These are phyloP conservation scores for Pythium inflatum DNA, from an alignment of 352 stramenopile genomes.

Conservation along the genomic window DNA sequence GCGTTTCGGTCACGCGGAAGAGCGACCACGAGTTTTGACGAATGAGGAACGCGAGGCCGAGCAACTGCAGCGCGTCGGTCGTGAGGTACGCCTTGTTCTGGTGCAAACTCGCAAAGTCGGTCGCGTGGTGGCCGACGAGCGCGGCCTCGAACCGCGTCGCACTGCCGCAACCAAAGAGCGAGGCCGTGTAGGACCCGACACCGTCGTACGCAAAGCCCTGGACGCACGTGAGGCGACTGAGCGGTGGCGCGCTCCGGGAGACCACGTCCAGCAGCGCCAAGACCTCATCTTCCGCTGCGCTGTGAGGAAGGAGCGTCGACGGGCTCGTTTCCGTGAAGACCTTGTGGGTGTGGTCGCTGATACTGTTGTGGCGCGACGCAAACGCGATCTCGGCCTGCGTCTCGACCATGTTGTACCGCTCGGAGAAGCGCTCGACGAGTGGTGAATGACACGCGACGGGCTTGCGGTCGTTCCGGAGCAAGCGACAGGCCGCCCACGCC, in stretches of 20 bases:
- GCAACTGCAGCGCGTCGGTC: constrained; percentile 49
- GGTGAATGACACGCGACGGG: constrained; percentile 61
- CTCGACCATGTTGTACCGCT: constrained; percentile 47
- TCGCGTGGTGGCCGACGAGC: constrained; percentile 46
- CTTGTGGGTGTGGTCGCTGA: not conserved
- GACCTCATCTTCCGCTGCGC: constrained; percentile 53
- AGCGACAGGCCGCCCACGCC: constrained; percentile 60
- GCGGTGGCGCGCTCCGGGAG: constrained; percentile 46
- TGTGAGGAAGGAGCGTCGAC: constrained; percentile 41
- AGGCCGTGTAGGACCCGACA: constrained; percentile 30
- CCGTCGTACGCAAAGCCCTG: constrained; percentile 50
- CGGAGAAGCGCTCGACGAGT: constrained; percentile 50
- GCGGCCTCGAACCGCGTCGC: constrained; percentile 46
- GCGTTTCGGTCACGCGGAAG: constrained; percentile 34
- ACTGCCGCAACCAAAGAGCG: constrained; percentile 49
- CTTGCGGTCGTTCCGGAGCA: constrained; percentile 54
- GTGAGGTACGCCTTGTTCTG: constrained; percentile 46
- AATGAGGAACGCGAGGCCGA: constrained; percentile 58
- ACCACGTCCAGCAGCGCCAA: constrained; percentile 53
- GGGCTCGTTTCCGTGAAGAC: not conserved
- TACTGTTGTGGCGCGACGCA: not conserved
- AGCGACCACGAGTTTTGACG: constrained; percentile 46
- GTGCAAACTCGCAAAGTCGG: constrained; percentile 41
- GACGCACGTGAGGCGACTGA: constrained; percentile 42
- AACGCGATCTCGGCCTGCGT: constrained; percentile 28